Conservation (phyloP, 139 green algal genomes). For the Tetradesmus obliquus region DNA sequence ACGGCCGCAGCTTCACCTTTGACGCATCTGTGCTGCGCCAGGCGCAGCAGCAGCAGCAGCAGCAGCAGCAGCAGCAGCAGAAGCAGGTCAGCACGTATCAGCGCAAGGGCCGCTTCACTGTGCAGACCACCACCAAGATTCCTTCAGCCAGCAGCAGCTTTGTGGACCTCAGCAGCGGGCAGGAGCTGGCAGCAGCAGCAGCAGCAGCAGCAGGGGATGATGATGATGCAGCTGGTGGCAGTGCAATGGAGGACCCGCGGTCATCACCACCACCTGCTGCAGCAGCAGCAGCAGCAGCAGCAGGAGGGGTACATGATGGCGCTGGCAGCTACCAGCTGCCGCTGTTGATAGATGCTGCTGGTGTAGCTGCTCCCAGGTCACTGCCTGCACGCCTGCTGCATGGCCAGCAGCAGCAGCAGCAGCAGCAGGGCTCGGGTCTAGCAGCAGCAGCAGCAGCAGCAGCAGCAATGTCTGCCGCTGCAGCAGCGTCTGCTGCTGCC, state of each 20-base stretch:
- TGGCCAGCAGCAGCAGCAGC: background rate
- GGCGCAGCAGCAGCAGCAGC: background rate
- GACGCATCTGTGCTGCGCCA: background rate
- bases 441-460: background rate
- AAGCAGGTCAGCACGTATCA: conserved; percentile 26
- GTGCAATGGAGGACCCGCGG: background rate
- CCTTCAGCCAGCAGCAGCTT: background rate
- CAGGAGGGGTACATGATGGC: background rate
- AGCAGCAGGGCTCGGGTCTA: background rate
- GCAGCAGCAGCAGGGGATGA: background rate
- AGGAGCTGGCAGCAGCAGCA: background rate
- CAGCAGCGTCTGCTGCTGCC: conserved; percentile 14
- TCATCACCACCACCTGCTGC: background rate
- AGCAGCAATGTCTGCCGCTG: background rate
- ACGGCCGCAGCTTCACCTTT: background rate
- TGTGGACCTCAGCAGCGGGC: background rate
- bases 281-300: background rate
- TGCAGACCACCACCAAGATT: conserved; percentile 2
- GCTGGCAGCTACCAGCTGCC: background rate
- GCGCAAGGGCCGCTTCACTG: conserved; percentile 11
- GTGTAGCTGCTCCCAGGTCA: background rate
- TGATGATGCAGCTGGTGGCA: background rate
- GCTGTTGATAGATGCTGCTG: background rate
- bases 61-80: background rate
- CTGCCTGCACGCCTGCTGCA: background rate